phyloP scores from a whole-genome alignment of 805 yeast species.

The Suhomyces prunicola region DNA sequence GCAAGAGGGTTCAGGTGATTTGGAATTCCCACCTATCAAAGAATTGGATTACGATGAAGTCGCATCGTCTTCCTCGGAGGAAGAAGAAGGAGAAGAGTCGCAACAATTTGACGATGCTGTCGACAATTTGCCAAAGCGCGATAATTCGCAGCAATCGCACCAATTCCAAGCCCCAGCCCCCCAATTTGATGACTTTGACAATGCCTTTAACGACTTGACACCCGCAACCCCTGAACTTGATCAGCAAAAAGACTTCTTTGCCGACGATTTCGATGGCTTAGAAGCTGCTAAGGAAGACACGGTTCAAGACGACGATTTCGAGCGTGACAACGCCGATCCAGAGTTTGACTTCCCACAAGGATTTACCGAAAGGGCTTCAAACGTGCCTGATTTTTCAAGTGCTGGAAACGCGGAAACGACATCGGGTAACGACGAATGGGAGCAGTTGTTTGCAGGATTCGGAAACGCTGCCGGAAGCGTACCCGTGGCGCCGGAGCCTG shows the following conservation, averaged over 20 bases:
- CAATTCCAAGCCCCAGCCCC: background rate
- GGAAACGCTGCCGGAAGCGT: slow-evolving; percentile 45
- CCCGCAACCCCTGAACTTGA: slow-evolving; percentile 24
- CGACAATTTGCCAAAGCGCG: slow-evolving; percentile 19
- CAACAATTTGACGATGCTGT: slow-evolving; percentile 37
- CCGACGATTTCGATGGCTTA: slow-evolving; percentile 38
- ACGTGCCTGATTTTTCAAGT: slow-evolving; percentile 14
- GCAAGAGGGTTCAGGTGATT: slow-evolving; percentile 18
- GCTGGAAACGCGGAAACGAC: slow-evolving; percentile 6
- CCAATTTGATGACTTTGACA: slow-evolving; percentile 30
- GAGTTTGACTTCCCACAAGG: slow-evolving; percentile 25
- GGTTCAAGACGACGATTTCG: slow-evolving; percentile 24
- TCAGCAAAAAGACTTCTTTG: slow-evolving; percentile 28
- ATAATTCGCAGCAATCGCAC: background rate
- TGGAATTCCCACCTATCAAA: slow-evolving; percentile 62
- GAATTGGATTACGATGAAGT: slow-evolving; percentile 55
- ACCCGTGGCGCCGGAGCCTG: background rate
- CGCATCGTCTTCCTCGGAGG: slow-evolving; percentile 40
- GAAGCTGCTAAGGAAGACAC: slow-evolving; percentile 33
- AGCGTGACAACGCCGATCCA: slow-evolving; percentile 16
- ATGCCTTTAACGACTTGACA: slow-evolving; percentile 36
- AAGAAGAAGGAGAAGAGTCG: slow-evolving; percentile 19
- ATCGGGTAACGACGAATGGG: slow-evolving; percentile 76
- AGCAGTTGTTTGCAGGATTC: slow-evolving; percentile 85
- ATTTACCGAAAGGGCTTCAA: slow-evolving; percentile 20